A percentile compares a stretch with the other conserved stretches of the same genome.
These are phyloP conservation scores for Fusarium illudens DNA, from an alignment of 2,329 filamentous ascomycete genomes.

Conservation along the genomic window DNA sequence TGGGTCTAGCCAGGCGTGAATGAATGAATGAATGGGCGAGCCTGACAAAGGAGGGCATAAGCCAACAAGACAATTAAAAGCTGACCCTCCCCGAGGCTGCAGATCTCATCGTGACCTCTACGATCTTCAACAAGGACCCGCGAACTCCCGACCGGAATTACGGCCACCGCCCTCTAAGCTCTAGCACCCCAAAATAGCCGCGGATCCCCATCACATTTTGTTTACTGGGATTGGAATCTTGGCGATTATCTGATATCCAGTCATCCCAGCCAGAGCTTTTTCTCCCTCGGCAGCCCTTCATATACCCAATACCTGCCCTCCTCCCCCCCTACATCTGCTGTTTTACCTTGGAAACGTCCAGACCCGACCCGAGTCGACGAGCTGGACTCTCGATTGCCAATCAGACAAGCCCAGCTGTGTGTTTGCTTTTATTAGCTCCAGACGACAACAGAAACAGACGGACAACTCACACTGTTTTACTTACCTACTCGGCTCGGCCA, in stretches of 20 bases:
- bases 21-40: too few species aligned
- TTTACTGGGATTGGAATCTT: background rate
- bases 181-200: conserved; percentile 37
- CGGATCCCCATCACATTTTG: conserved; percentile 35
- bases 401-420: conserved; percentile 21
- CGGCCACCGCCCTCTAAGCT: conserved; percentile 2
- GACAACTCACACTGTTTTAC: conserved; percentile 28
- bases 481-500: conserved; percentile 21
- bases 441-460: conserved; percentile 26
- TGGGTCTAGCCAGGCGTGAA: background rate
- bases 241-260: conserved; percentile 1
- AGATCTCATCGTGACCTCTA: conserved; percentile 17
- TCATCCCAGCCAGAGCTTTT: background rate
- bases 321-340: conserved; percentile 13
- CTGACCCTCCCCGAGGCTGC: conserved; percentile 1
- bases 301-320: conserved; percentile 18
- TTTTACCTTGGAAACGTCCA: background rate
- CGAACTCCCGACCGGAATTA: conserved; percentile 29
- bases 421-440: conserved; percentile 26
- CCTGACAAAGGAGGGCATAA: background rate
- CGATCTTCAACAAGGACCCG: conserved; percentile 33
- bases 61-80: conserved; percentile 14
- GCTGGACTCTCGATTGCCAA: conserved; percentile 30
- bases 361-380: conserved; percentile 13
- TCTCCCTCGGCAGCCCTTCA: conserved; percentile 18